Percentiles rank a stretch among this genome's conserved stretches.
Conservation (phyloP, 179 eudicot genomes). For the Pouteria campechiana region DNA sequence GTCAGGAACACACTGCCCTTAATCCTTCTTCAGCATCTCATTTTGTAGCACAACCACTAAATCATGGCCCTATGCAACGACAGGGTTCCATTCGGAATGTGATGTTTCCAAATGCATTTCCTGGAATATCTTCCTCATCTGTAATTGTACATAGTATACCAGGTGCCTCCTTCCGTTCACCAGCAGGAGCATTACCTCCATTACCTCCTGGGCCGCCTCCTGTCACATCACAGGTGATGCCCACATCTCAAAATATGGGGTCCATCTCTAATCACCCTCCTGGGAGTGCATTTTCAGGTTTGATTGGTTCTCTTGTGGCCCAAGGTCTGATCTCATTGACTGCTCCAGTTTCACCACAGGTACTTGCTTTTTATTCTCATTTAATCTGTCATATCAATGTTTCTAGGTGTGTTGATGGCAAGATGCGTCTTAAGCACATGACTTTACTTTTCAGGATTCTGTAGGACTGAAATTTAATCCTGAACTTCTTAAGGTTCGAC, state of each 20-base stretch:
- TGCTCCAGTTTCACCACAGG: slow-evolving; percentile 44
- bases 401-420: neutral
- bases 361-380: slow-evolving; percentile 10
- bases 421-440: neutral
- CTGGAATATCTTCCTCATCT: slow-evolving; percentile 24
- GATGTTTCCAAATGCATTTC: slow-evolving; percentile 17
- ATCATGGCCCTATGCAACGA: slow-evolving; percentile 34
- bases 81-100: slow-evolving; percentile 17
- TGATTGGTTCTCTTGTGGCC: slow-evolving; percentile 63
- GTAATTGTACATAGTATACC: slow-evolving; percentile 26
- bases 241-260: slow-evolving; percentile 26
- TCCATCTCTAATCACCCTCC: slow-evolving; percentile 28
- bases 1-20: slow-evolving; percentile 25
- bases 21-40: slow-evolving; percentile 20
- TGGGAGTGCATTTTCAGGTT: slow-evolving; percentile 40
- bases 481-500: slow-evolving; percentile 74
- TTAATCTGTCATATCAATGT: neutral
- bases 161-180: slow-evolving; percentile 29
- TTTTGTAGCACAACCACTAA: slow-evolving; percentile 14
- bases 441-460: slow-evolving; percentile 39
- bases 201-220: slow-evolving; percentile 38
- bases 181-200: slow-evolving; percentile 26
- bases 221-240: slow-evolving; percentile 23
- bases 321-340: slow-evolving; percentile 67
- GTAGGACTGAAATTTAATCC: slow-evolving; percentile 71